A percentile compares a stretch with the other conserved stretches of the same genome.
These are phyloP conservation scores for Solanum ossicruentum DNA, from an alignment of 257 asterid genomes.

Conservation along the genomic window DNA sequence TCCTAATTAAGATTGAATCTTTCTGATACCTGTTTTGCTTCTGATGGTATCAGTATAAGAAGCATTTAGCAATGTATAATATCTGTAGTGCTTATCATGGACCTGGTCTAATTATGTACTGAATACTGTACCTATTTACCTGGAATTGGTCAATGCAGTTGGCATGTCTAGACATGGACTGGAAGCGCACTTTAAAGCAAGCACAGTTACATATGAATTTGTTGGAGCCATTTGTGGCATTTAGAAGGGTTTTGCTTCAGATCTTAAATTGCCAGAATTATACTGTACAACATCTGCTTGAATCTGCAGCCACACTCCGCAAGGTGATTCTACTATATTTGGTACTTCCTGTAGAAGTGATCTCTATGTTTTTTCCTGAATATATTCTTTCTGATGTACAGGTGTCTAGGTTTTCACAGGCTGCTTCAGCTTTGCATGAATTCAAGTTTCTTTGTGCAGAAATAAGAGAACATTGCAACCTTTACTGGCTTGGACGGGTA, in stretches of 20 bases:
- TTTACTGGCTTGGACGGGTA: constrained; percentile 92
- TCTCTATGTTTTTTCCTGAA: not conserved
- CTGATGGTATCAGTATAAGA: not conserved
- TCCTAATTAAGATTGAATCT: not conserved
- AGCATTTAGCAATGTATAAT: not conserved
- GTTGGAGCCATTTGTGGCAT: constrained; percentile 89
- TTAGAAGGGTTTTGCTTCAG: constrained; percentile 74
- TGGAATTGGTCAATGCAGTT: constrained; percentile 32
- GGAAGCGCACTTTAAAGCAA: constrained; percentile 64
- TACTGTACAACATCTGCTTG: constrained; percentile 63
- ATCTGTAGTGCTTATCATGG: not conserved
- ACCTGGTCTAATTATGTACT: not conserved
- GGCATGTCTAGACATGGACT: constrained; percentile 51
- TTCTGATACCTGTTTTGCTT: not conserved
- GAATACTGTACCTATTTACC: not conserved
- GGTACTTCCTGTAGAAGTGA: not conserved
- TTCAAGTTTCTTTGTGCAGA: constrained; percentile 64
- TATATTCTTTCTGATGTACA: constrained; percentile 7
- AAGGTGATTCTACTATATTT: constrained; percentile 40
- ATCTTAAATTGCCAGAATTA: constrained; percentile 47
- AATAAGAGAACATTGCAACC: constrained; percentile 42
- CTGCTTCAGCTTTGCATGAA: constrained; percentile 90
- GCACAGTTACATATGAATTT: constrained; percentile 85
- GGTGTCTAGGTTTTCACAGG: constrained; percentile 88
- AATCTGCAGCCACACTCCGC: constrained; percentile 86